Evolutionary conservation across 83 land plant genomes (phyloP), one percentile per base, ranked within the genome.

Genomic region (Picea engelmannii): DNA sequence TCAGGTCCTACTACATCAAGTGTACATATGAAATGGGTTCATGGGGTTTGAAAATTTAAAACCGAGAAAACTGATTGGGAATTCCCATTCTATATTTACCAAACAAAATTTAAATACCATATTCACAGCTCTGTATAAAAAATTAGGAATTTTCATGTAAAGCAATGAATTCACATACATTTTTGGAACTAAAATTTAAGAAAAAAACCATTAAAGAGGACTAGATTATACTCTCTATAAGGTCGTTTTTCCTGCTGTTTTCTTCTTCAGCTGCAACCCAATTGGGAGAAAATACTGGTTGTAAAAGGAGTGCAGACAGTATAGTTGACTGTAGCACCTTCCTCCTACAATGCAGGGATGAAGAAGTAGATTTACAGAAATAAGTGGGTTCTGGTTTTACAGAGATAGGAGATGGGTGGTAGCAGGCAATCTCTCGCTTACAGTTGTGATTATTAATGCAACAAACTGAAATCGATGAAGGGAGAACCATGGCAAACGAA

Each of bases 211-310:
- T 44, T 8, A 44, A 42, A 10, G 58, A 52, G 58, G 11, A 73
- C 10, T 20, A 73, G 24, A 73, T 42, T 52, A 42, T 73, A 73
- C 76, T 73, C 13, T 73, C 24, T 73, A 73, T 73, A 21, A 73
- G 76, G 24, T 73, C 76, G 47, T 73, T 73, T 73, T 52, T 40
- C 47, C 4, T 20, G 76, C 24, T 44, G 58, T 73, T 73, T 23
- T n/a, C 76, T 44, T 47, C 40, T 44, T 73, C 58, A 44, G 76
- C 49, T 20, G 76, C 52, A 73, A 23, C 55, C 18, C 52, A 42
- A 58, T 21, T 9, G 58, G 76, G 76, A 8, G 40, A n/a, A 44
- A 73, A 21, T 11, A 47, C 76, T 4, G 10, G 4, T 18, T 44
- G 42, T 44, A 73, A n/a, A 42, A 73, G 58, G 24, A 73, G 76